Evolutionary conservation across 192 early-diverging fungal genomes (phyloP), one percentile per base, ranked within the genome.

Genomic region (Oehlia diaphana): DNA sequence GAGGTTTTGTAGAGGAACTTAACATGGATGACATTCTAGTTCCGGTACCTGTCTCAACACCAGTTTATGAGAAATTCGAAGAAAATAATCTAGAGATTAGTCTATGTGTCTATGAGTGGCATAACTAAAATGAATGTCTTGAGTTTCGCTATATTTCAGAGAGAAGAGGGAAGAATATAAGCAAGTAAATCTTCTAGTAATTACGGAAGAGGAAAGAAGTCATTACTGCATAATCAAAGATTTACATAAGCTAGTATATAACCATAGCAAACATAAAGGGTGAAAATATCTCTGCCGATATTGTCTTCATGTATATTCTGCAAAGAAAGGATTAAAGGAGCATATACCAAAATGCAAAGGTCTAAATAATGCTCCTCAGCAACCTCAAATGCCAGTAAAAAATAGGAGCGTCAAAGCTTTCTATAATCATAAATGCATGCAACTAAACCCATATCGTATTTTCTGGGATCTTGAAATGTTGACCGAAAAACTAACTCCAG

Each of bases 201-300:
- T 26, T 26, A 26, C 26, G 0, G 26, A 26, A 26, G 26, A 26
- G 0, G 26, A 72, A 3, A 9, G 47, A 44, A 33, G 4, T 1
- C 71, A 72, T 50, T 72, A 72, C n/a, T 72, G 71, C 10, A 72
- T 72, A 1, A 72, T 72, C n/a, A 72, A 72, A 72, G 71, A 72
- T 72, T n/a, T 68, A 9, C 71, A 72, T 72, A 47, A n/a, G n/a
- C 28, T 72, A 31, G 71, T 72, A 21, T 72, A 72, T 4, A 72
- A 72, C 10, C 71, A 72, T 72, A 72, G 71, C n/a, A 72, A 72
- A n/a, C 47, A 72, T 50, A 72, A 72, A 72, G 47, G 31, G 14
- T 1, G 47, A 72, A 72, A 72, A 72, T 72, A 72, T 9, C 71
- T 72, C n/a, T 72, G 71, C 47, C 71, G 14, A 2, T 72, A 26